Base-by-base conservation (phyloP, 805 yeast species). In the Candida chauliodis region DNA sequence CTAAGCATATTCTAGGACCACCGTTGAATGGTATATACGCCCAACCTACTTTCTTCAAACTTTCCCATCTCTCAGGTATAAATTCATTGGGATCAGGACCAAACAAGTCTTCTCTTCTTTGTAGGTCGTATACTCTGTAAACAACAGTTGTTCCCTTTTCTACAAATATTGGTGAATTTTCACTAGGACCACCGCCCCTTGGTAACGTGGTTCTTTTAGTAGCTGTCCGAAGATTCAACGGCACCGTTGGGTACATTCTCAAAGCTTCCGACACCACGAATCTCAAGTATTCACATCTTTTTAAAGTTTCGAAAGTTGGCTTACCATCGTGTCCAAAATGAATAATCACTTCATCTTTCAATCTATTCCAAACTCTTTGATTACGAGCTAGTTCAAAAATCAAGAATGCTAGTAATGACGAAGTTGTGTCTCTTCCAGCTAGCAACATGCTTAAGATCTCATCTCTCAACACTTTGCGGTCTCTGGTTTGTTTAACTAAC, bases 1-100 rank as follows among this genome's bases (percentile, higher is more conserved):
- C 79, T 42, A 74, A 55, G 48, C 79, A 74, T 41, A 73, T 72
- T 42, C 79, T 56, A 14, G 79, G 79, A 5, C 79, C 79, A 30
- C 78, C 79, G 48, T 72, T 72, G 56, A 73, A 73, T 17, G 78
- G 78, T 21, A 73, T 52, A 52, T 64, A 73, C 13, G 71, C 73
- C 77, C 77, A 73, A 6, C 71, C 66, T 32, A 61, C 50, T 26
- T 34, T 34, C 34, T 50, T 51, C 21, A 50, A 52, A 16, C 53
- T 53, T 31, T 55, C 56, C 71, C 71, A 65, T 47, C 71, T 55
- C 41, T 63, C 69, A 4, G 71, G 69, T 29, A 54, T 56, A 49
- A 62, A 65, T 5, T 33, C 55, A 1, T 46, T 43, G n/a, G 66
- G 55, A 40, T 63, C 67, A 36, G 55, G 43, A 16, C 71, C 71